Percentiles rank a stretch among this genome's conserved stretches.
Evolutionary conservation across 345 rosid species (phyloP).

Genomic region (Brassica incana): DNA sequence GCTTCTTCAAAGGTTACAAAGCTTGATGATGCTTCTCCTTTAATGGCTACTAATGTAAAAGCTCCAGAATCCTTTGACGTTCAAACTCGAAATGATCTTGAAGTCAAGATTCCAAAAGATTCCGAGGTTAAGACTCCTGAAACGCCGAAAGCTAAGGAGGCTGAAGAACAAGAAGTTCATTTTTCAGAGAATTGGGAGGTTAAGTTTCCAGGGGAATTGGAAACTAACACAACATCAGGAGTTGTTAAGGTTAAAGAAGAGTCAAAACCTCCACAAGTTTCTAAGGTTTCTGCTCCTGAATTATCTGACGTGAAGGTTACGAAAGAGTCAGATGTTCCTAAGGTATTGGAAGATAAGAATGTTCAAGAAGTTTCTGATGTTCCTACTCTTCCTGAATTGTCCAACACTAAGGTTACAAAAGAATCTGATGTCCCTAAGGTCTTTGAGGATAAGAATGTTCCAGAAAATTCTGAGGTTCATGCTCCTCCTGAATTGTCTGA

Average conservation of each 20-base stretch:
- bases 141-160: slow-evolving; percentile 19
- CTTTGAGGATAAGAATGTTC: slow-evolving; percentile 18
- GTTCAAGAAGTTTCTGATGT: slow-evolving; percentile 1
- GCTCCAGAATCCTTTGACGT: slow-evolving; percentile 18
- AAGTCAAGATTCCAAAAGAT: slow-evolving; percentile 28
- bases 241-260: slow-evolving; percentile 10
- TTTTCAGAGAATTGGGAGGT: slow-evolving; percentile 35
- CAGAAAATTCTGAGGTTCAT: neutral
- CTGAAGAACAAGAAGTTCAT: neutral
- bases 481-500: slow-evolving; percentile 9
- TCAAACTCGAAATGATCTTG: slow-evolving; percentile 24
- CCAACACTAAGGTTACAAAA: slow-evolving; percentile 23
- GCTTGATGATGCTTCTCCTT: slow-evolving; percentile 14
- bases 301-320: slow-evolving; percentile 21
- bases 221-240: slow-evolving; percentile 8
- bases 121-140: slow-evolving; percentile 27
- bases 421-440: slow-evolving; percentile 1
- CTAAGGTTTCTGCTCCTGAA: neutral
- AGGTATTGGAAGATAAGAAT: slow-evolving; percentile 23
- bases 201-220: slow-evolving; percentile 34
- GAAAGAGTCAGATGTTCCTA: slow-evolving; percentile 18
- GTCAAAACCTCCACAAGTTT: neutral
- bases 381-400: neutral
- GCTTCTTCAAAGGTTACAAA: slow-evolving; percentile 21
- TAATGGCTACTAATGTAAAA: neutral